Evolutionary conservation across 345 rosid genomes (phyloP).

Genomic region (Populus pruinosa): DNA sequence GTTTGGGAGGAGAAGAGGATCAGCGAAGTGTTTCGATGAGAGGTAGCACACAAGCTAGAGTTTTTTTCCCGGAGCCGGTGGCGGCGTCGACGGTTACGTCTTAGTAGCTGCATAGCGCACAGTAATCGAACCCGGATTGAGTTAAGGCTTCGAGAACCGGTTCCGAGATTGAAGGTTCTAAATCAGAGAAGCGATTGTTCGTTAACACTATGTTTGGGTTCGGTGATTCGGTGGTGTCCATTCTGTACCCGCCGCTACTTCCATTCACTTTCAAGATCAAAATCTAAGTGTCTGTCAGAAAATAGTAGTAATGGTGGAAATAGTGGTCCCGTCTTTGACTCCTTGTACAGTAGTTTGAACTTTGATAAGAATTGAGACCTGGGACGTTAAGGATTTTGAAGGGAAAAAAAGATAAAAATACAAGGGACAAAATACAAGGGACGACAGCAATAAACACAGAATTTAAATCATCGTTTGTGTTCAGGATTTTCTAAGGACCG

Average conservation of each 20-base stretch:
- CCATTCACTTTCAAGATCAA: not conserved
- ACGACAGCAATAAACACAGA: too few relatives aligned
- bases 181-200: conserved; percentile 68
- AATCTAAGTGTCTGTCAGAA: too few relatives aligned
- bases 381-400: too few relatives aligned
- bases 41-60: conserved; percentile 80
- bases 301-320: too few relatives aligned
- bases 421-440: too few relatives aligned
- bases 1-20: conserved; percentile 54
- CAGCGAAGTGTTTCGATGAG: conserved; percentile 77
- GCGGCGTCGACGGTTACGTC: conserved; percentile 95
- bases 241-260: not conserved
- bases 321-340: too few relatives aligned
- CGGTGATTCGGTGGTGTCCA: conserved; percentile 20
- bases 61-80: conserved; percentile 96
- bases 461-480: too few relatives aligned
- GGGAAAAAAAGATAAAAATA: too few relatives aligned
- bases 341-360: too few relatives aligned
- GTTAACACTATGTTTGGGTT: conserved; percentile 65
- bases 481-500: not conserved
- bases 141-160: conserved; percentile 55
- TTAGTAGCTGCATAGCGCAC: conserved; percentile 84
- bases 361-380: too few relatives aligned
- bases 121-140: conserved; percentile 57
- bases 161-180: conserved; percentile 61